Percentiles rank a stretch among this genome's conserved stretches.
phyloP scores from a whole-genome alignment of 2,329 filamentous ascomycete species.

The Leptographium procerum region DNA sequence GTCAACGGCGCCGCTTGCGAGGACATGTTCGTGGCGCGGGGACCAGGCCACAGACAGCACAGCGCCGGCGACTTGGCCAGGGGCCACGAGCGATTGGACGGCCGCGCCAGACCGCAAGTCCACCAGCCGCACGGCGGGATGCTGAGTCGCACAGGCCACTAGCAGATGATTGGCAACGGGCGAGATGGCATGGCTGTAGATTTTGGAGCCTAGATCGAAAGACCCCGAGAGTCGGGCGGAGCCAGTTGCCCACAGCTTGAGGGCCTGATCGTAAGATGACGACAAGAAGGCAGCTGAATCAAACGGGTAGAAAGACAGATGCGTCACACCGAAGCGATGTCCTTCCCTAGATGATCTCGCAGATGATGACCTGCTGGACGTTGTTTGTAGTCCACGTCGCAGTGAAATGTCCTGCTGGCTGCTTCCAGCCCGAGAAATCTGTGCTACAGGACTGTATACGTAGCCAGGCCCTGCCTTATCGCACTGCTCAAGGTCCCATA shows the following conservation, averaged over 20 bases:
- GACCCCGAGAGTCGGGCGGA: constrained; percentile 48
- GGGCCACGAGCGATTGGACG: constrained; percentile 59
- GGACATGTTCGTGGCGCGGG: constrained; percentile 63
- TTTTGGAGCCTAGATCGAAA: constrained; percentile 56
- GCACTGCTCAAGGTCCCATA: constrained; percentile 73
- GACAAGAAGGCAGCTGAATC: constrained; percentile 66
- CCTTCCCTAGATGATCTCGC: not conserved
- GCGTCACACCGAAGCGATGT: constrained; percentile 63
- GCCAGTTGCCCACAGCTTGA: constrained; percentile 64
- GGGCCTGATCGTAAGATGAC: constrained; percentile 64
- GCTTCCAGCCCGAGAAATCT: constrained; percentile 29
- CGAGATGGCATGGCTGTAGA: constrained; percentile 71
- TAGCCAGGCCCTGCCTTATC: constrained; percentile 30
- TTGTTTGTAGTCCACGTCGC: not conserved
- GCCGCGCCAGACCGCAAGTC: constrained; percentile 74
- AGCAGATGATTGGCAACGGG: constrained; percentile 61
- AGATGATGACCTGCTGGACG: not conserved
- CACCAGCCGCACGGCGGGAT: constrained; percentile 72
- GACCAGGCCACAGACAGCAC: constrained; percentile 70
- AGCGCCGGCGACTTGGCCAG: constrained; percentile 43
- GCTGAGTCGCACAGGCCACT: constrained; percentile 79
- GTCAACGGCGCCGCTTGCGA: constrained; percentile 77
- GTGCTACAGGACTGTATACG: constrained; percentile 42
- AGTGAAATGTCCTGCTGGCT: not conserved
- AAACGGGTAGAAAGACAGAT: constrained; percentile 68